Conservation (phyloP, 352 stramenopile genomes). For the Pythium rishiriense region DNA sequence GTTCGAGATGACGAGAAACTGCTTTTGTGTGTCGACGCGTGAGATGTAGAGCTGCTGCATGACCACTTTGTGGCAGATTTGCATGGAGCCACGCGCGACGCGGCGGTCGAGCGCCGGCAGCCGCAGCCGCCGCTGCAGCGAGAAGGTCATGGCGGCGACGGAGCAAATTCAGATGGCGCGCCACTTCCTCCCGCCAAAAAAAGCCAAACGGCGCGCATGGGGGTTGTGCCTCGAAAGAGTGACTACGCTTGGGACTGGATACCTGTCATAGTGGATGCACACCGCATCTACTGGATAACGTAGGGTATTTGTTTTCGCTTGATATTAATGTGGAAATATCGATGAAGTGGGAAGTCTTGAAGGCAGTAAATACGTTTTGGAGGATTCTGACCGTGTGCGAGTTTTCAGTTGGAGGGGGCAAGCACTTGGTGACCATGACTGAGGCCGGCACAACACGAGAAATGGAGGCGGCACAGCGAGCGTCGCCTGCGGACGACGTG, state of each 20-base stretch:
- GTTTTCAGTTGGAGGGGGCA: background rate
- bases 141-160: slow-evolving; percentile 47
- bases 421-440: slow-evolving; percentile 17
- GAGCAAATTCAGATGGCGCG: background rate
- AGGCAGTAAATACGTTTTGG: background rate
- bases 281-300: too few relatives aligned
- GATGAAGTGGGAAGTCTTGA: background rate
- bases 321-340: too few relatives aligned
- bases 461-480: slow-evolving; percentile 3
- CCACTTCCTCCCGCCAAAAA: slow-evolving; percentile 20
- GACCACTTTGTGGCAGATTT: slow-evolving; percentile 82
- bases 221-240: background rate
- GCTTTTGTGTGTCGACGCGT: slow-evolving; percentile 59
- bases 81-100: slow-evolving; percentile 73
- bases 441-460: slow-evolving; percentile 1
- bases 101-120: slow-evolving; percentile 62
- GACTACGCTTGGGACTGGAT: background rate
- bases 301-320: too few relatives aligned
- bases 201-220: slow-evolving; percentile 8
- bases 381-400: background rate
- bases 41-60: slow-evolving; percentile 90
- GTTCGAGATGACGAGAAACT: slow-evolving; percentile 87
- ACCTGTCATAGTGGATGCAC: background rate
- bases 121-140: slow-evolving; percentile 61
- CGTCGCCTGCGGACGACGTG: slow-evolving; percentile 5